Conservation (phyloP, 176 grass and related monocot species). For the Melocanna baccifera region DNA sequence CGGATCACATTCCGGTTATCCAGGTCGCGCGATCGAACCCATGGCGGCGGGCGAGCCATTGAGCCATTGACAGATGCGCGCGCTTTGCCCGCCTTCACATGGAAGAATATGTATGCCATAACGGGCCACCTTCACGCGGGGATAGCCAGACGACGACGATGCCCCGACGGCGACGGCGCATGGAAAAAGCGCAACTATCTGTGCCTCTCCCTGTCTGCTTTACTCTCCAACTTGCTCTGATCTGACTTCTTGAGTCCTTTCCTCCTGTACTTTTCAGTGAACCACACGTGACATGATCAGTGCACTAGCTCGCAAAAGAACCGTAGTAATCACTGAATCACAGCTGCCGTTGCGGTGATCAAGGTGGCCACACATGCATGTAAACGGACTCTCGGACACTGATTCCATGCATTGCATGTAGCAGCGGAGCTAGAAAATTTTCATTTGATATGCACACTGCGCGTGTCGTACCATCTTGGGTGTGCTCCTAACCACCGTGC, state of each 20-base stretch:
- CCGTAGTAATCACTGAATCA: too few relatives aligned
- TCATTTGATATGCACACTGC: too few relatives aligned
- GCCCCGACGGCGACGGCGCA: not conserved
- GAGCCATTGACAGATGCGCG: not conserved
- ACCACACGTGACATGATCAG: not conserved
- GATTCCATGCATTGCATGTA: too few relatives aligned
- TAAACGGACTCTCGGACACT: not conserved
- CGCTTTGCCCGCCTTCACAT: conserved; percentile 4
- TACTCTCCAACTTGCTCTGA: not conserved
- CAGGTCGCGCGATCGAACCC: not conserved
- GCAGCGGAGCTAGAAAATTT: too few relatives aligned
- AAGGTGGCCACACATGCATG: not conserved
- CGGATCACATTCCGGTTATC: not conserved
- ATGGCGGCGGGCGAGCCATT: not conserved
- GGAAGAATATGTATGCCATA: conserved; percentile 1
- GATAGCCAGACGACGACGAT: not conserved
- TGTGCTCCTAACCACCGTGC: too few relatives aligned
- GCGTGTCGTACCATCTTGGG: too few relatives aligned
- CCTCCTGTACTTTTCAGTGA: not conserved
- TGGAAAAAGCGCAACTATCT: not conserved
- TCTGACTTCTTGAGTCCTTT: not conserved
- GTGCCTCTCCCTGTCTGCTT: not conserved
- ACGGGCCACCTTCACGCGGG: not conserved
- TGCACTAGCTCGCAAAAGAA: too few relatives aligned
- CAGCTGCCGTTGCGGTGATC: not conserved